Base-by-base conservation (phyloP, 352 stramenopile genomes). In the Pythium brassicae region DNA sequence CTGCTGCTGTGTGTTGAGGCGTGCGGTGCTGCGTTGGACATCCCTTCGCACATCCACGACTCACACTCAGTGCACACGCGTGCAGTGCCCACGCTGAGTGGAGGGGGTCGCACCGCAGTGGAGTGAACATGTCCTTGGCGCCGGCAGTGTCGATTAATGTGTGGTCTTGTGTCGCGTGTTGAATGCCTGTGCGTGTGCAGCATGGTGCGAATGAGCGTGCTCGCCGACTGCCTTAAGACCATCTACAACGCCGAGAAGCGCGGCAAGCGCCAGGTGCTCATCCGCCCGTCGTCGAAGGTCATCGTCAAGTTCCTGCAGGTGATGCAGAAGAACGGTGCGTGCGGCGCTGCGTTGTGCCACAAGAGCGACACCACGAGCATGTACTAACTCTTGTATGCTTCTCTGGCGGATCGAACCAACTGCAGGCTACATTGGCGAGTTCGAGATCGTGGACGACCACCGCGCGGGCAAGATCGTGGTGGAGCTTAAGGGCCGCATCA, bases 231-330 rank as follows among this genome's bases (percentile, higher is more conserved):
- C 78, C 95, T 99, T 57, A 99, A 99, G 87, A 99, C 96, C 65
- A 99, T 99, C 67, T 99, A 97, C 83, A 99, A 99, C 83, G 98
- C 98, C 59, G 98, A 99, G 84, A 99, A 99, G 94, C 95, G 97
- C 70, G 98, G 98, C 74, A 99, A 99, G 80, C 84, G 97, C 68
- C 98, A 99, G 83, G 97, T 99, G 48, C 79, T 99, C 22, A 97
- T 99, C 76, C 93, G 97, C 57, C 97, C 97, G 63, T 99, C 87
- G 63, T 99, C 95, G 58, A 99, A 99, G 94, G 98, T 99, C 53
- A 97, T 99, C 68, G 87, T 99, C 78, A 99, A 99, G 91, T 99
- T 99, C 82, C 91, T 99, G 69, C 95, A 98, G 84, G 90, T 96
- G 51, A 99, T 99, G 97, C 97, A 99, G 91, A 98, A 99, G 84